Base-by-base conservation (phyloP, 139 green algal species). In the Coelastrella sp. region DNA sequence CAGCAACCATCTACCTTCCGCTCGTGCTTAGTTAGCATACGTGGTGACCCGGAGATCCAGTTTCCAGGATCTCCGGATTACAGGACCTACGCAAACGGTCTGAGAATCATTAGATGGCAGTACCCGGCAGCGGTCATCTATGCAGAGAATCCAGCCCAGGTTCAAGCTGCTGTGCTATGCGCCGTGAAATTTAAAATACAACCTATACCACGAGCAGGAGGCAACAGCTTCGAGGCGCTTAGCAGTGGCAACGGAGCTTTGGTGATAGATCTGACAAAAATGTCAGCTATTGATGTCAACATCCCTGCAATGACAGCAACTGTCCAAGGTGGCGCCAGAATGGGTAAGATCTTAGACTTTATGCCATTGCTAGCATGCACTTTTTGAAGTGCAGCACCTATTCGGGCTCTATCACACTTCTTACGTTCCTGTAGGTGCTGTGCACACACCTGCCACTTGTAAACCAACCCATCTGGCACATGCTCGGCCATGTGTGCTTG, bases 211-310 rank as follows among this genome's bases (percentile, higher is more conserved):
- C 73, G 85, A 5, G 13, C 71, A n/a, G 85, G 85, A 17, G 85
- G 73, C 73, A 76, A 73, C 59, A 90, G 85, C 54, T 90, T 90
- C 32, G 85, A 90, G n/a, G 57, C 17, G 8, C 85, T 90, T 4
- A 47, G 54, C 19, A 71, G 68, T 60, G 85, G 73, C 32, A 73
- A 90, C 57, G 85, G 73, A 14, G 85, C 85, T 7, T 22, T 90
- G 6, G 73, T 90, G 47, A 90, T 90, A 7, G 85, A 90, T 23
- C 71, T 90, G 6, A 68, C 71, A 11, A 58, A 90, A 5, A 83
- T 90, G 85, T 73, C 73, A 11, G 57, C 56, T 22, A 56, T 83
- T 2, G 14, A 7, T 32, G 85, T 64, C 2, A 73, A 90, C 56
- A 22, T 83, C 0, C 19, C 23, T 8, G 73, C 71, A 0, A 90